Conservation (phyloP, 176 grass and related monocot species). For the Urochloa ruziziensis region DNA sequence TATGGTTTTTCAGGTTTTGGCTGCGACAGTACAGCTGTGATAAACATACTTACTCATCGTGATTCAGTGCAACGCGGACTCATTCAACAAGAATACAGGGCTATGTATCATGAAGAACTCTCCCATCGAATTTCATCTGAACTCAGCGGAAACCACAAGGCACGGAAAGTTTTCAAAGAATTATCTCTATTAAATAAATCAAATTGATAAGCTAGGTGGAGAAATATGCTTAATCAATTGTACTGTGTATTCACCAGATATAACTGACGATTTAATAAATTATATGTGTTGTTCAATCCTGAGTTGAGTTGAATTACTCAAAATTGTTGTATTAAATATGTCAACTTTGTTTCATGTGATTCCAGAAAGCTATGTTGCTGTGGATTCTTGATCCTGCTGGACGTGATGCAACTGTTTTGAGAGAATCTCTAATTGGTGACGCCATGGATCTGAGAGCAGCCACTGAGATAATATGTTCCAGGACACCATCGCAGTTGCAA, state of each 20-base stretch:
- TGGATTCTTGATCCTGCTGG: constrained; percentile 98
- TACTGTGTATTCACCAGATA: neutral
- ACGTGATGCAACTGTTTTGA: constrained; percentile 84
- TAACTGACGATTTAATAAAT: constrained; percentile 1
- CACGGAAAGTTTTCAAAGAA: constrained; percentile 24
- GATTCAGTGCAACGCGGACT: constrained; percentile 70
- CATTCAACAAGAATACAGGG: constrained; percentile 95
- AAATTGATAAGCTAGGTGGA: neutral
- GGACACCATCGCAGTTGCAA: constrained; percentile 85
- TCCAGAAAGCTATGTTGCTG: constrained; percentile 79
- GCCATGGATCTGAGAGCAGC: constrained; percentile 67
- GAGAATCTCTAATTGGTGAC: constrained; percentile 59
- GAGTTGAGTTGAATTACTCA: constrained; percentile 27
- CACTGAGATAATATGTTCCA: constrained; percentile 98
- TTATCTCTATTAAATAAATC: constrained; percentile 14
- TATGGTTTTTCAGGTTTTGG: constrained; percentile 66
- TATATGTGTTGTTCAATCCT: neutral
- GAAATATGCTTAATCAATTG: neutral
- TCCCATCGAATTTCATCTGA: constrained; percentile 68
- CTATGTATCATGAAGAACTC: constrained; percentile 94
- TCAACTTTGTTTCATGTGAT: constrained; percentile 27
- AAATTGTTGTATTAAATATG: constrained; percentile 1
- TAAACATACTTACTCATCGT: constrained; percentile 90
- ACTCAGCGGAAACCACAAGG: constrained; percentile 80
- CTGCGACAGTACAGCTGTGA: constrained; percentile 70